Evolutionary conservation across 2,329 filamentous ascomycete genomes (phyloP), one percentile per base, ranked within the genome.

Genomic region (Clonostachys sp.): DNA sequence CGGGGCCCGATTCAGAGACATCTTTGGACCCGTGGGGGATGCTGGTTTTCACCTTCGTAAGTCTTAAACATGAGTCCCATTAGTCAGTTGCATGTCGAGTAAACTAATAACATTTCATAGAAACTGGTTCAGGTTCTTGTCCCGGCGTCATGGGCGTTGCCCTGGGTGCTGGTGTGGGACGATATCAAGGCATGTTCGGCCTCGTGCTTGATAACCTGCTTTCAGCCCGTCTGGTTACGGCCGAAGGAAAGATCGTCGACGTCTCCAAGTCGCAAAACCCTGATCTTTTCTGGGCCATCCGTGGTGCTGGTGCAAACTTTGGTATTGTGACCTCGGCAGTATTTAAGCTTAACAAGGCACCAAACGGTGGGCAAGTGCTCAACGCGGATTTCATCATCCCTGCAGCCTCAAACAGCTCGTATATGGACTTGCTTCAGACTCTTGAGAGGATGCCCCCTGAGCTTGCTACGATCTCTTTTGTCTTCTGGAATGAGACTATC

Each of bases 241-340:
- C 74, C 5, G 60, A 75, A 48, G 75, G 77, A 14, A 63, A 56
- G 12, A 42, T 66, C 43, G 50, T 58, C 5, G 67, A 61, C 0
- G 57, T 72, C 2, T 58, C 66, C 51, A 56, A 59, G 75, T 3
- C 56, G 12, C 51, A 65, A 41, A 65, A 72, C 48, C 50, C 57
- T 0, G 70, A 71, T 46, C 57, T 74, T 3, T 76, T 72, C 56
- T 74, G 67, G 64, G 73, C 70, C n/a, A 53, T 76, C 6, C 63
- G 66, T 3, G 73, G 72, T 17, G 72, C 71, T 2, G 73, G 73
- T 3, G 76, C 80, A 45, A 81, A 81, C 55, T 81, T 82, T 48
- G 80, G 78, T 1, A 72, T 58, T 30, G 76, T 81, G 5, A 65
- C 71, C 14, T 16, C 33, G 35, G 44, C 44, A 7, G 34, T 33